Evolutionary conservation across 2,329 filamentous ascomycete genomes (phyloP), one percentile per base, ranked within the genome.

Genomic region (Sclerotinia glacialis): DNA sequence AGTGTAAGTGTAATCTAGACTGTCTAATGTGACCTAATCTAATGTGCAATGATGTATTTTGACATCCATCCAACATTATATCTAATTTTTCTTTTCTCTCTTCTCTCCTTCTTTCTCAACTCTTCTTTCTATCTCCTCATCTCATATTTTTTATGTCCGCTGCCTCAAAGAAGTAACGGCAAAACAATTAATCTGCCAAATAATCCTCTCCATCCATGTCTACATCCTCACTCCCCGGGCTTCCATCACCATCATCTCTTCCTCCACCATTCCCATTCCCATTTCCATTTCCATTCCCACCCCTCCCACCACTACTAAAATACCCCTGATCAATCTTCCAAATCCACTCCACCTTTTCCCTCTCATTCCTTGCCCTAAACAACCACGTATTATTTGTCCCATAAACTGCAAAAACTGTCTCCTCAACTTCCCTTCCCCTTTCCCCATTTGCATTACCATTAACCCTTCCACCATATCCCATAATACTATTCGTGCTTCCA

Each of bases 331-430:
- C 95, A 72, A 99, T 92, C 74, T 90, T 89, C 78, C 96, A 85
- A 72, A 99, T 97, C 95, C 95, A 99, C 77, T 98, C 95, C 72
- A 93, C 89, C 82, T 97, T 97, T 78, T 97, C 93, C 59, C 89
- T 85, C 80, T 97, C 94, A 73, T 88, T 94, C 67, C 93, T 85
- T 31, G 93, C 91, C 18, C 93, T 92, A 78, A 99, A 98, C 50
- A 99, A 83, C 85, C 93, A 99, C 42, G 93, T 97, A 78, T 97
- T 97, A 77, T 95, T 90, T 68, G 90, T 91, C 52, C 92, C 94
- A 76, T 98, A 99, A 61, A 99, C 86, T 16, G 95, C 95, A 83
- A 97, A 99, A 50, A 98, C 91, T 12, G 75, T 73, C 9, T 77
- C 78, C 47, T 74, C 71, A 26, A 69, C 62, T 37, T 74, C 69